Base-by-base conservation (phyloP, 441 rosid genomes). In the Eutrema salsugineum region DNA sequence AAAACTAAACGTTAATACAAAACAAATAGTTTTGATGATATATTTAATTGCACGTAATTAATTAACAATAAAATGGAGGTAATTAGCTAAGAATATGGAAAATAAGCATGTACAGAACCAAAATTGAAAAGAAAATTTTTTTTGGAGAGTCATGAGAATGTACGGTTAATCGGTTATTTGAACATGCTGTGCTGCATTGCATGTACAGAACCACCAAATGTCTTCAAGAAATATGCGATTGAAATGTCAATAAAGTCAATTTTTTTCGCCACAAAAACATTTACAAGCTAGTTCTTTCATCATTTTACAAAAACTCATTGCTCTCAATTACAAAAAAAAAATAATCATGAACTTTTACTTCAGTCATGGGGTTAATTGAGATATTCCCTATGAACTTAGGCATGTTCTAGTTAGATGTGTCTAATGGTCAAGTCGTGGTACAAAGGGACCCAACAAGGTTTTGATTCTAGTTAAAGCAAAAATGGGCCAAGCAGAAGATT, bases 401-500 rank as follows among this genome's bases (percentile, higher is more conserved):
- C 68, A 67, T n/a, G 8, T 59, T 59, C 39, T 67, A 67, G 78
- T 54, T 47, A 68, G 48, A 48, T 55, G 22, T 28, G 54, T 63
- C 47, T 54, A 55, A 48, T 68, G 63, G 78, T 60, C 73, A 67
- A 67, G 73, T 68, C 73, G 58, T 67, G 62, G 69, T 54, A 63
- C 66, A 69, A 63, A 40, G 55, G 70, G 79, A 43, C 68, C 76
- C 76, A 57, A 70, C 17, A 56, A 70, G 30, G 49, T 76, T 62
- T 75, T 70, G 72, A 70, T 57, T 48, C 72, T 56, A 33, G 76
- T 49, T 70, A 64, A 81, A 80, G 64, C 43, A 56, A 70, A 40
- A 30, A 66, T 66, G 80, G 80, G 56, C 84, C 79, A 69, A 80
- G 53, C 14, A 24, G 35, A 42, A 75, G 47, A 62, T 47, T 55